Base-by-base conservation (phyloP, 768 basidiomycete genomes). In the Auricularia sp. region DNA sequence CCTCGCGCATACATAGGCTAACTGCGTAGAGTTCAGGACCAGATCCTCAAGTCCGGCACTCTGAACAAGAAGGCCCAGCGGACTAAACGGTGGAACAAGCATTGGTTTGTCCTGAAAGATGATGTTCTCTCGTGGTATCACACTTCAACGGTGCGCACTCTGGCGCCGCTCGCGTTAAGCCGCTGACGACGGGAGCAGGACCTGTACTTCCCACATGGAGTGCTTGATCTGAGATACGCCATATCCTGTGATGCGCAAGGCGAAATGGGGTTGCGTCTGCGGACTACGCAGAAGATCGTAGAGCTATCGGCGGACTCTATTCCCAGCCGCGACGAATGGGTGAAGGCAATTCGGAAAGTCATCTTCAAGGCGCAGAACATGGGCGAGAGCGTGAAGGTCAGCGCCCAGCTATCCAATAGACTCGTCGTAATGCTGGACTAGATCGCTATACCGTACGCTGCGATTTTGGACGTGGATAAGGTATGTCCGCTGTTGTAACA, bases 71-170 rank as follows among this genome's bases (percentile, higher is more conserved):
- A 88, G 71, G 85, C 93, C 0, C 86, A 87, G 63, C 83, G 91
- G 63, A 95, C 93, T 8, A 96, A 93, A 70, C 85, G 93, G 23
- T 95, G 91, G 88, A 86, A 88, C 69, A 93, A 90, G 72, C 93
- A 93, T 73, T 98, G 97, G 97, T 95, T 98, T 69, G 84, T 96
- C 1, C 81, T 99, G 61, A 94, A 92, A 83, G 96, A 98, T 67
- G 93, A 95, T 70, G 91, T 93, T 0, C 79, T 99, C 34, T 94
- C 93, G 18, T 99, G 97, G 97, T 98, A 92, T 74, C 90, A 93
- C 67, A 92, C 91, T 6, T 93, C 94, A 64, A 87, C 92, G 64
- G 94, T 93, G 74, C 77, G 80, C 73, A 54, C 36, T 44, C 23
- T 61, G 33, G 51, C 60, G 66, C 53, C 34, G 60, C 34, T 11